Conservation (phyloP, 2,329 filamentous ascomycete genomes). For the Alternaria solani region DNA sequence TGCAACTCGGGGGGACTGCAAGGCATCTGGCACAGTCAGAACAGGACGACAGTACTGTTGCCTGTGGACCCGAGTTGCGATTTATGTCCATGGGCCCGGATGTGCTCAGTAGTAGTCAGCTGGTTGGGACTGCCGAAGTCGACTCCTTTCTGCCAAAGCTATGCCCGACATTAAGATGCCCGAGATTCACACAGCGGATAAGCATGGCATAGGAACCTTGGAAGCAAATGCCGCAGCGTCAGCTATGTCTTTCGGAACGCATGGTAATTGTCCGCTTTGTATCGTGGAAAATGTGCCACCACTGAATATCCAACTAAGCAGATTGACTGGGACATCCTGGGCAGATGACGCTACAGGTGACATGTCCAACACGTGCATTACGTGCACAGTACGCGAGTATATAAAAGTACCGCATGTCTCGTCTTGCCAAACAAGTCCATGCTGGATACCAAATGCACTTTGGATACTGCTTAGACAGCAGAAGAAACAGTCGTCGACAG, state of each 20-base stretch:
- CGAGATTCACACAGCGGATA: neutral
- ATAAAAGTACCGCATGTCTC: neutral
- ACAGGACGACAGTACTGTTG: neutral
- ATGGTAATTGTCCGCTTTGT: neutral
- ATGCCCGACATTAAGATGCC: neutral
- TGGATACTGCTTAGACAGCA: neutral
- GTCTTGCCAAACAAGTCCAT: neutral
- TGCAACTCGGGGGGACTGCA: neutral
- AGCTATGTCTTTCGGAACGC: neutral
- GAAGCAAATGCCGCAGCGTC: neutral
- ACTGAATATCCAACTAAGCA: neutral
- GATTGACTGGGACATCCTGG: neutral
- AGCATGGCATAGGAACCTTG: neutral
- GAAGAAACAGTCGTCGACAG: neutral
- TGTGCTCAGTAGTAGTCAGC: neutral
- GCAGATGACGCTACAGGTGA: neutral
- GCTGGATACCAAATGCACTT: neutral
- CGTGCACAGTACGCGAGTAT: neutral
- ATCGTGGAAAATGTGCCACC: neutral
- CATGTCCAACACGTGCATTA: conserved; percentile 4
- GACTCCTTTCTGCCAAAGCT: neutral
- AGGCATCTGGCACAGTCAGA: neutral
- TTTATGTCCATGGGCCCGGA: neutral
- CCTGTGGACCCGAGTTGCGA: neutral
- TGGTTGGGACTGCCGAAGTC: neutral